phyloP scores from a whole-genome alignment of 2,329 filamentous ascomycete genomes.

The Byssochlamys sp. region DNA sequence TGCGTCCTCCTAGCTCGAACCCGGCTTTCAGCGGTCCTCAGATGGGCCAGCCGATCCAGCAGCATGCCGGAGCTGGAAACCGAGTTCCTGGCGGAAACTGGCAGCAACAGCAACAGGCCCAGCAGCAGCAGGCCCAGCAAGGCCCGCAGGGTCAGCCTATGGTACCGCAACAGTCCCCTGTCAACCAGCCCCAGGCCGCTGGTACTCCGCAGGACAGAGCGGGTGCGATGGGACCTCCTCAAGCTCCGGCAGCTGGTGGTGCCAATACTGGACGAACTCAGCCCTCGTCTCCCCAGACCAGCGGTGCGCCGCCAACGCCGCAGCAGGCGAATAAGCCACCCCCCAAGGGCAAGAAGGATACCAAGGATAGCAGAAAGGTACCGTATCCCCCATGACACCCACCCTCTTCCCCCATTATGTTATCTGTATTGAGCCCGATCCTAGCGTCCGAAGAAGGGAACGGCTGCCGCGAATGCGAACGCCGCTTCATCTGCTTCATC shows the following conservation, averaged over 20 bases:
- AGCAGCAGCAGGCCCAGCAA: conserved; percentile 17
- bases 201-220: conserved; percentile 49
- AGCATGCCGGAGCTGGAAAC: conserved; percentile 23
- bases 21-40: conserved; percentile 36
- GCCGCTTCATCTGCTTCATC: conserved; percentile 36
- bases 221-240: conserved; percentile 43
- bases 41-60: conserved; percentile 36
- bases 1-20: conserved; percentile 51
- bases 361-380: conserved; percentile 48
- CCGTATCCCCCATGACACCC: conserved; percentile 5
- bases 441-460: conserved; percentile 37
- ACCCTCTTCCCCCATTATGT: background rate
- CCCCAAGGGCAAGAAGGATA: conserved; percentile 50
- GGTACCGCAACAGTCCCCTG: conserved; percentile 39
- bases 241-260: conserved; percentile 33
- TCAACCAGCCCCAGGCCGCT: conserved; percentile 36
- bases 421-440: conserved; percentile 11
- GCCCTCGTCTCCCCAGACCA: conserved; percentile 37
- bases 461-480: conserved; percentile 27
- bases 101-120: conserved; percentile 24
- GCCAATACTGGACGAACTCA: conserved; percentile 32
- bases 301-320: conserved; percentile 51
- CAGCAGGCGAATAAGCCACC: conserved; percentile 50
- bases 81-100: conserved; percentile 34
- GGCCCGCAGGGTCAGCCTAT: conserved; percentile 34